Conservation (phyloP, 2,329 filamentous ascomycete species). For the Cladorrhinum sp. region DNA sequence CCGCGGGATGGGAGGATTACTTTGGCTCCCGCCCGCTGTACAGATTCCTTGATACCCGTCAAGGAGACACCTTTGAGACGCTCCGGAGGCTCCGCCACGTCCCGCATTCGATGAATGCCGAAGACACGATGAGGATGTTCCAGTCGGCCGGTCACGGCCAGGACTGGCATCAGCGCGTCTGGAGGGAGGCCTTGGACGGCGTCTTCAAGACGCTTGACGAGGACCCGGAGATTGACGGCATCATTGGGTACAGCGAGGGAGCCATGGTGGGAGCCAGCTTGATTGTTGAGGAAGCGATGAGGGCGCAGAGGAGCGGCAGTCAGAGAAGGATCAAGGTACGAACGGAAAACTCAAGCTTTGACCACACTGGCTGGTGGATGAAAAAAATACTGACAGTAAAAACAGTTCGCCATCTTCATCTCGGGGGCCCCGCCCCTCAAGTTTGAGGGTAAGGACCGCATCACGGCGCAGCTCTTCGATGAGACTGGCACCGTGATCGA, state of each 20-base stretch:
- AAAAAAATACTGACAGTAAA: not conserved
- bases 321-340: constrained; percentile 23
- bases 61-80: constrained; percentile 26
- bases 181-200: constrained; percentile 21
- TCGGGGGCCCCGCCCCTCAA: constrained; percentile 38
- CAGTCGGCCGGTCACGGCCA: constrained; percentile 11
- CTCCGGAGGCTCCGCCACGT: constrained; percentile 26
- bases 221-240: constrained; percentile 27
- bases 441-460: constrained; percentile 25
- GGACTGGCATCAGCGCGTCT: constrained; percentile 21
- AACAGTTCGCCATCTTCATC: constrained; percentile 48
- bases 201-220: constrained; percentile 24
- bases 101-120: constrained; percentile 24
- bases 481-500: constrained; percentile 32
- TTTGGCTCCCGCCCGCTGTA: constrained; percentile 27
- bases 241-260: constrained; percentile 27
- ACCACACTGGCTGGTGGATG: too few relatives aligned
- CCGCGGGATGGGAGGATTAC: constrained; percentile 28
- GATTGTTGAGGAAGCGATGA: constrained; percentile 22
- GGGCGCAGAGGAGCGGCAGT: constrained; percentile 6
- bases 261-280: constrained; percentile 27
- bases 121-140: constrained; percentile 27
- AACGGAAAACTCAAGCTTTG: too few relatives aligned
- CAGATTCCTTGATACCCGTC: constrained; percentile 27
- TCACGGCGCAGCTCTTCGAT: constrained; percentile 32